These are phyloP conservation scores for Mycosarcoma mackinlayi DNA, from an alignment of 1,284 basidiomycete genomes.

Conservation along the genomic window DNA sequence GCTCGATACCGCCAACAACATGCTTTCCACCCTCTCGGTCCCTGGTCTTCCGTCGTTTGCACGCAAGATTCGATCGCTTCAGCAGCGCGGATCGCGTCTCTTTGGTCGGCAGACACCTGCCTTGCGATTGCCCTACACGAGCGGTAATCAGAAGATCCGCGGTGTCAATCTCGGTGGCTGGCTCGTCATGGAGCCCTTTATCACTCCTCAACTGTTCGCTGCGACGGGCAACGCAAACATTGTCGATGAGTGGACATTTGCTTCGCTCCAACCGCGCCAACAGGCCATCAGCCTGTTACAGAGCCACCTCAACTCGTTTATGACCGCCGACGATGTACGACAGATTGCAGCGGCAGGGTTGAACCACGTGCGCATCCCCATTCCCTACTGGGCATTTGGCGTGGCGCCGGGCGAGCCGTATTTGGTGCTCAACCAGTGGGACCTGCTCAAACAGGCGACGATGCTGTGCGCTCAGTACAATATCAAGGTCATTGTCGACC, in stretches of 20 bases:
- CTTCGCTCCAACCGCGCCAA: slow-evolving; percentile 73
- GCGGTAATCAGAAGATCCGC: slow-evolving; percentile 43
- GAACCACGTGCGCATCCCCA: slow-evolving; percentile 84
- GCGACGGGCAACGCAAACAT: slow-evolving; percentile 57
- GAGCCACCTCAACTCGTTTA: slow-evolving; percentile 82
- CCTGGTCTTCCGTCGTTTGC: background rate
- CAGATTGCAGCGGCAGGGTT: slow-evolving; percentile 71
- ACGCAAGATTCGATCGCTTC: background rate
- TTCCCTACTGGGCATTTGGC: slow-evolving; percentile 93
- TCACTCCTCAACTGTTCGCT: slow-evolving; percentile 71
- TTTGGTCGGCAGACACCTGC: slow-evolving; percentile 16
- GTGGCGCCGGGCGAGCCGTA: slow-evolving; percentile 83
- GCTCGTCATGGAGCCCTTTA: slow-evolving; percentile 63
- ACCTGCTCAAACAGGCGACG: slow-evolving; percentile 74
- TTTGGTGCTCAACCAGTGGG: slow-evolving; percentile 80
- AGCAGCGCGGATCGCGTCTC: no score
- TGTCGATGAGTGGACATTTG: slow-evolving; percentile 88
- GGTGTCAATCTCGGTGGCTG: slow-evolving; percentile 66
- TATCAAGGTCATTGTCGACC: slow-evolving; percentile 83
- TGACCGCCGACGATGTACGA: slow-evolving; percentile 80
- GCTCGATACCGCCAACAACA: slow-evolving; percentile 16
- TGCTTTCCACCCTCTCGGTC: slow-evolving; percentile 17
- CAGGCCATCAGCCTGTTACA: slow-evolving; percentile 50
- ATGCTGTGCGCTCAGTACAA: slow-evolving; percentile 80
- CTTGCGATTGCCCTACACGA: slow-evolving; percentile 44